Evolutionary conservation across 495 filamentous ascomycete genomes (phyloP).

Genomic region (Tuber melanosporum): DNA sequence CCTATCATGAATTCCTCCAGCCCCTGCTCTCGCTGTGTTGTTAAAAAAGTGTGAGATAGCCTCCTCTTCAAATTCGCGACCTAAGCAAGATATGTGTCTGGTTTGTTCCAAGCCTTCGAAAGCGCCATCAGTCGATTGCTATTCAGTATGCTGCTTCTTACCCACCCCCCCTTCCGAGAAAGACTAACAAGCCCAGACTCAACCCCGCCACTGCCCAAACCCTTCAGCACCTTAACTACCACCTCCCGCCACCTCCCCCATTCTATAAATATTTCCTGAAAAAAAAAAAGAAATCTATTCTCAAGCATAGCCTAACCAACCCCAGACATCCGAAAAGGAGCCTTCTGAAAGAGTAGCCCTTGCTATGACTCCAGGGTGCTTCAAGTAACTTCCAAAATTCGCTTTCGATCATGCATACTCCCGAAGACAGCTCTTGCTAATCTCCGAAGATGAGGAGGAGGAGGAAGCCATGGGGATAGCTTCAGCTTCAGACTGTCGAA

Average conservation of each 20-base stretch:
- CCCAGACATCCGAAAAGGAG: background rate
- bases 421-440: background rate
- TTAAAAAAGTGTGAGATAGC: slow-evolving; percentile 39
- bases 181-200: slow-evolving; percentile 18
- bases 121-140: slow-evolving; percentile 25
- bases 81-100: slow-evolving; percentile 24
- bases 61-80: slow-evolving; percentile 29
- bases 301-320: background rate
- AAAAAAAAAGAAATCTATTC: too few relatives aligned
- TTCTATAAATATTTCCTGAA: background rate
- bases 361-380: background rate
- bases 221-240: background rate
- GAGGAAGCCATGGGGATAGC: background rate
- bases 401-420: background rate
- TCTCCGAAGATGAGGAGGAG: background rate
- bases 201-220: slow-evolving; percentile 5
- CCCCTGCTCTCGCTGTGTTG: slow-evolving; percentile 29
- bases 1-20: slow-evolving; percentile 26
- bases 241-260: slow-evolving; percentile 4
- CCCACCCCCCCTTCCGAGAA: slow-evolving; percentile 7
- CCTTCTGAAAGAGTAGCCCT: background rate
- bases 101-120: slow-evolving; percentile 26
- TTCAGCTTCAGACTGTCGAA: background rate
- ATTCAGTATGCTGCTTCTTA: slow-evolving; percentile 25
- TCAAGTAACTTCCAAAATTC: background rate